These are phyloP conservation scores for Quercus phellos DNA, from an alignment of 331 rosid genomes.

Conservation along the genomic window DNA sequence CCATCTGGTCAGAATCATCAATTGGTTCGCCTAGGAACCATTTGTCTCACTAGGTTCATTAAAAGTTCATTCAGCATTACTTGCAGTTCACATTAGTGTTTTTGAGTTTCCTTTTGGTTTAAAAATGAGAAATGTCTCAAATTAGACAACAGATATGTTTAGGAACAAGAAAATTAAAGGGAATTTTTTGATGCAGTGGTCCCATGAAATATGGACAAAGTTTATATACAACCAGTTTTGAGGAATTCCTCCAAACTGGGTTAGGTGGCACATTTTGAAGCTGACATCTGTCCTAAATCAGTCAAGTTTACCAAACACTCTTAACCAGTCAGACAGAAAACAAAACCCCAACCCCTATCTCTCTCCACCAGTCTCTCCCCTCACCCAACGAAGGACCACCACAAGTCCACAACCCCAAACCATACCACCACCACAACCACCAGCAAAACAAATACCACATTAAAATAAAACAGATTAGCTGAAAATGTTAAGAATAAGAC, in stretches of 20 bases:
- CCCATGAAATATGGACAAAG: not conserved
- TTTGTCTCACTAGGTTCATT: not conserved
- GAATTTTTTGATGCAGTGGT: not conserved
- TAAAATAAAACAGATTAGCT: not conserved
- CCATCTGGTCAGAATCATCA: not conserved
- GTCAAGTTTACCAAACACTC: too few relatives aligned
- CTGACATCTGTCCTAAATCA: too few relatives aligned
- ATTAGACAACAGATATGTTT: not conserved
- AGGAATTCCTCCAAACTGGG: too few relatives aligned
- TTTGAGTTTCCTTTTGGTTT: not conserved
- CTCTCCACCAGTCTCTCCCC: too few relatives aligned
- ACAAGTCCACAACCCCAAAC: too few relatives aligned
- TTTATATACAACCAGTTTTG: not conserved
- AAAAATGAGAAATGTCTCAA: not conserved
- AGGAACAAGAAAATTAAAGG: not conserved
- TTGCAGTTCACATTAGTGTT: not conserved
- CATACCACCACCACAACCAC: too few relatives aligned
- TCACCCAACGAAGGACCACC: too few relatives aligned
- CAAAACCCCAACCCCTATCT: too few relatives aligned
- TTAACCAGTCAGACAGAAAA: too few relatives aligned
- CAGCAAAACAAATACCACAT: too few relatives aligned
- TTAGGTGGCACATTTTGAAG: too few relatives aligned
- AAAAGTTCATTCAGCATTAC: too few relatives aligned
- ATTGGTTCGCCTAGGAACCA: not conserved
- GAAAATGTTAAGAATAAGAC: not conserved